Evolutionary conservation across 2,329 filamentous ascomycete genomes (phyloP).

Genomic region (Epichloe uncinata): DNA sequence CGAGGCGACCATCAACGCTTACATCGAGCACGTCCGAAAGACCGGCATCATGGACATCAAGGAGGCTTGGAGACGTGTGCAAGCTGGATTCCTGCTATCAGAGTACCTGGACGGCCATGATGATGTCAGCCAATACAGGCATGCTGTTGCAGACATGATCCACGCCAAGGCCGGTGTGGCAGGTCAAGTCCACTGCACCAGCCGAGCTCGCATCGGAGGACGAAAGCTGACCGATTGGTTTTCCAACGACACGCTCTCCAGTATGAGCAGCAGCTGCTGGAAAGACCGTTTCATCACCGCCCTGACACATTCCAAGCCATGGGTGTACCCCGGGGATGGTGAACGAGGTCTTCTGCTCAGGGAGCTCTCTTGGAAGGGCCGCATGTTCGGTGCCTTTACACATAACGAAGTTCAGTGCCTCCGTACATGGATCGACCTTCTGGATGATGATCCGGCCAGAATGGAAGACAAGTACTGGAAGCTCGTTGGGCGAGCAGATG

Average conservation of each 20-base stretch:
- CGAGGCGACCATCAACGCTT: slow-evolving; percentile 21
- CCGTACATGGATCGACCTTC: slow-evolving; percentile 6
- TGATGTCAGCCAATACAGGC: not conserved
- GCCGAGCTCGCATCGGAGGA: slow-evolving; percentile 5
- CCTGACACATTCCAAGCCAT: slow-evolving; percentile 11
- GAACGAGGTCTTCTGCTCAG: slow-evolving; percentile 25
- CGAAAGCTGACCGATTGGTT: slow-evolving; percentile 3
- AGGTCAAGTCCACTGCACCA: slow-evolving; percentile 3
- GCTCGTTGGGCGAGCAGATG: not conserved
- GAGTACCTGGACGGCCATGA: slow-evolving; percentile 1
- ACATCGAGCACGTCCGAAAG: slow-evolving; percentile 22
- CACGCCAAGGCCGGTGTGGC: slow-evolving; percentile 4
- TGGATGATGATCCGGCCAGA: not conserved
- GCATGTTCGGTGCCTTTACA: slow-evolving; percentile 37
- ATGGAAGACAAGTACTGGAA: not conserved
- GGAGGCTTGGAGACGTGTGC: slow-evolving; percentile 7
- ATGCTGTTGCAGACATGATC: slow-evolving; percentile 2
- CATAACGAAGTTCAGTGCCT: slow-evolving; percentile 19
- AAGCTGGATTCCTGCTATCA: slow-evolving; percentile 8
- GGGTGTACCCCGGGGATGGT: slow-evolving; percentile 27
- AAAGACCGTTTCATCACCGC: slow-evolving; percentile 4
- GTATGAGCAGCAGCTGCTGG: slow-evolving; percentile 1
- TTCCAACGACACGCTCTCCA: too few relatives aligned
- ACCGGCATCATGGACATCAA: not conserved
- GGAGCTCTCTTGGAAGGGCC: slow-evolving; percentile 31